A percentile compares a stretch with the other conserved stretches of the same genome.
These are phyloP conservation scores for Plasmodium gaboni DNA, from an alignment of 169 alveolate genomes.

Conservation along the genomic window DNA sequence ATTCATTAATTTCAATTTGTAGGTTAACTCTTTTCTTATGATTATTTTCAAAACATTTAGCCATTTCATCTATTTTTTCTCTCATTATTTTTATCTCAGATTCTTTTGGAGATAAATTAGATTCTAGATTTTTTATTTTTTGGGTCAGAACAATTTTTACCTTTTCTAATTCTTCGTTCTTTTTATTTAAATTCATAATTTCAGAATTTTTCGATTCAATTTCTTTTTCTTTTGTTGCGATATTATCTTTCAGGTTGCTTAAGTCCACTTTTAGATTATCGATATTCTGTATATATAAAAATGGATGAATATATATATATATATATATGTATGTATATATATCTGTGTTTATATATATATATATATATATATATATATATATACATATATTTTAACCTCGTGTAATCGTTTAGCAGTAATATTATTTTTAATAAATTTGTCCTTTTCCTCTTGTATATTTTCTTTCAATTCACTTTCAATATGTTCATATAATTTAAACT, in stretches of 20 bases:
- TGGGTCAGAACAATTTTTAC: conserved; percentile 58
- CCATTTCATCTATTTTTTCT: conserved; percentile 72
- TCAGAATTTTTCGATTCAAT: conserved; percentile 45
- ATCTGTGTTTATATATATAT: neutral
- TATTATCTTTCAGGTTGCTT: conserved; percentile 31
- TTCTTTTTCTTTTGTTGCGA: conserved; percentile 39
- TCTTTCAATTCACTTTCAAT: conserved; percentile 59
- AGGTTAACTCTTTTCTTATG: conserved; percentile 64
- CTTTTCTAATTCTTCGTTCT: conserved; percentile 67
- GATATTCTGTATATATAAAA: conserved; percentile 17
- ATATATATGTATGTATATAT: neutral
- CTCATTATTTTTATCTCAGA: conserved; percentile 72
- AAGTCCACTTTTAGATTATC: conserved; percentile 51
- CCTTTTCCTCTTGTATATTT: conserved; percentile 47
- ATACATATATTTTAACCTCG: conserved; percentile 25
- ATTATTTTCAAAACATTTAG: conserved; percentile 74
- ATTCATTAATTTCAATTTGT: conserved; percentile 72
- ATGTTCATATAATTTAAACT: conserved; percentile 52
- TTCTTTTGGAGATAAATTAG: conserved; percentile 69
- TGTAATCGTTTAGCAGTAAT: conserved; percentile 60
- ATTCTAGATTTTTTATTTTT: conserved; percentile 65
- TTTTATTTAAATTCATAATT: conserved; percentile 41
- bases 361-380: neutral
- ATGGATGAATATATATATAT: neutral
- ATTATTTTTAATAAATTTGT: conserved; percentile 45